Percentiles rank a stretch among this genome's conserved stretches.
Evolutionary conservation across 768 basidiomycete species (phyloP).

Genomic region (Leccinellum rugosiceps): DNA sequence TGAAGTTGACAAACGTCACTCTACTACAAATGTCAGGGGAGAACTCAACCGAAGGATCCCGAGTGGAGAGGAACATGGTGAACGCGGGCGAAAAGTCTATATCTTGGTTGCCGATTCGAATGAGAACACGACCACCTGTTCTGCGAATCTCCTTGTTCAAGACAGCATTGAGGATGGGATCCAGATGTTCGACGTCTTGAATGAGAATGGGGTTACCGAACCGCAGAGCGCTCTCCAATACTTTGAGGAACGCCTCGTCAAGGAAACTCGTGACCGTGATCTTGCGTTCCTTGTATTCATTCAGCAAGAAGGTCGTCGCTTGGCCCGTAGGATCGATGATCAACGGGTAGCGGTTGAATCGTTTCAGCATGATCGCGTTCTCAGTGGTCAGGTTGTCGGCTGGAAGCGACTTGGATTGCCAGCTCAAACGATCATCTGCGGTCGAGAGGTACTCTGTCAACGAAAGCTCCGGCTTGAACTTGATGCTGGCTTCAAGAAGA

Average conservation of each 20-base stretch:
- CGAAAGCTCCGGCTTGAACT: slow-evolving; percentile 88
- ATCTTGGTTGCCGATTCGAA: slow-evolving; percentile 94
- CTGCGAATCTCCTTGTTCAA: slow-evolving; percentile 95
- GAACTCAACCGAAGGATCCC: slow-evolving; percentile 97
- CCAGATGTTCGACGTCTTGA: slow-evolving; percentile 96
- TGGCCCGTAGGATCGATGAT: slow-evolving; percentile 99
- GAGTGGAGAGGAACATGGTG: slow-evolving; percentile 97
- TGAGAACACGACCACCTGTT: slow-evolving; percentile 95
- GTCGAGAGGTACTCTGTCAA: slow-evolving; percentile 96
- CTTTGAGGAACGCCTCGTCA: slow-evolving; percentile 98
- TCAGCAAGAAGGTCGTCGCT: slow-evolving; percentile 89
- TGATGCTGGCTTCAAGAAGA: slow-evolving; percentile 83
- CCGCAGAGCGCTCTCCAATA: slow-evolving; percentile 95
- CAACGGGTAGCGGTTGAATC: slow-evolving; percentile 95
- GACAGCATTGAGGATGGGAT: slow-evolving; percentile 96
- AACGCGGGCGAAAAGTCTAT: slow-evolving; percentile 99
- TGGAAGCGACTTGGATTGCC: slow-evolving; percentile 96
- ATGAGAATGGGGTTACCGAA: slow-evolving; percentile 98
- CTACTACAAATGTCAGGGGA: slow-evolving; percentile 98
- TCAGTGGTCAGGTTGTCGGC: slow-evolving; percentile 94
- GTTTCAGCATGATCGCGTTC: slow-evolving; percentile 99
- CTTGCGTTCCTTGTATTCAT: slow-evolving; percentile 94
- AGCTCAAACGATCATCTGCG: slow-evolving; percentile 90
- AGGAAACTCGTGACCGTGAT: slow-evolving; percentile 98
- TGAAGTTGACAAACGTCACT: slow-evolving; percentile 94